Conservation (phyloP, 2,329 filamentous ascomycete genomes). For the Chrysosporium queenslandicum region DNA sequence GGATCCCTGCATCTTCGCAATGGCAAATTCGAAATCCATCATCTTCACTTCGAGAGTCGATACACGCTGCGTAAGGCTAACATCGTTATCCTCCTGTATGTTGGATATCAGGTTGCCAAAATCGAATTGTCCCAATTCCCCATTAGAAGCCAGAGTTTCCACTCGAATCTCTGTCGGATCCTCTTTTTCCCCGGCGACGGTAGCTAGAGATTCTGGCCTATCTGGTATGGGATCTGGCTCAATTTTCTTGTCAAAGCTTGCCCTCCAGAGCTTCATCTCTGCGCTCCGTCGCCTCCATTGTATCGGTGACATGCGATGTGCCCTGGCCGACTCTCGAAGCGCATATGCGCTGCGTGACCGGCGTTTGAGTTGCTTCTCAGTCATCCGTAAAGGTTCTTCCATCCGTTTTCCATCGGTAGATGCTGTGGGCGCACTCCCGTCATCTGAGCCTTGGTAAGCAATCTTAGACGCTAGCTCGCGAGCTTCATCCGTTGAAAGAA, state of each 20-base stretch:
- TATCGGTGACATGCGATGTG: conserved; percentile 32
- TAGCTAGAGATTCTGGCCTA: conserved; percentile 3
- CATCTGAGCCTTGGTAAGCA: conserved; percentile 14
- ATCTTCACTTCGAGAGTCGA: conserved; percentile 43
- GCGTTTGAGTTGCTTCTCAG: conserved; percentile 28
- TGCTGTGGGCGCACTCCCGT: conserved; percentile 3
- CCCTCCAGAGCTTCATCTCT: conserved; percentile 32
- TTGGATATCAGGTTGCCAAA: conserved; percentile 32
- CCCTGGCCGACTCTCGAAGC: conserved; percentile 28
- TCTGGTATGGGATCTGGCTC: conserved; percentile 10
- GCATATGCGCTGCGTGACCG: conserved; percentile 39
- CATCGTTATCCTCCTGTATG: conserved; percentile 34
- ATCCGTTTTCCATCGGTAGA: conserved; percentile 1
- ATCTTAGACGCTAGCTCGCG: conserved; percentile 20
- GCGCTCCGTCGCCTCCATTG: conserved; percentile 35
- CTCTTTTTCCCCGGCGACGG: not conserved
- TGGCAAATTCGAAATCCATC: conserved; percentile 42
- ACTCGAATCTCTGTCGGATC: conserved; percentile 7
- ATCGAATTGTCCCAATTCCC: conserved; percentile 21
- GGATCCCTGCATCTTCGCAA: conserved; percentile 38
- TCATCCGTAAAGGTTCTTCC: conserved; percentile 19
- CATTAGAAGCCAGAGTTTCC: not conserved
- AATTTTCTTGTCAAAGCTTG: conserved; percentile 26
- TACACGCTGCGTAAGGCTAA: conserved; percentile 38
- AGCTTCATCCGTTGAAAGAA: conserved; percentile 35